Conservation (phyloP, 257 asterid species). For the Lycium ferocissimum region DNA sequence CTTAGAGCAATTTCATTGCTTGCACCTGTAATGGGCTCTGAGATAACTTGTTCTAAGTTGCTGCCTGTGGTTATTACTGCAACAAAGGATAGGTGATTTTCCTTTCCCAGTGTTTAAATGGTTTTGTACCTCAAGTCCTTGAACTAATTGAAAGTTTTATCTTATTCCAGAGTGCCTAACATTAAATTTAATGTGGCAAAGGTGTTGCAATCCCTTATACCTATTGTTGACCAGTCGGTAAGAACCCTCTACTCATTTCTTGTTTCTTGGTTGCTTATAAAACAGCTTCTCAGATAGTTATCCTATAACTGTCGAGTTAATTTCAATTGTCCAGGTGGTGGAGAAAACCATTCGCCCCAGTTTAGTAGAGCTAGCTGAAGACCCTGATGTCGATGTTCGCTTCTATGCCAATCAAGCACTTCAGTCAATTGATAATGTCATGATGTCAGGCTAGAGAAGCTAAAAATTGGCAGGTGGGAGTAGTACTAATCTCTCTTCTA, state of each 20-base stretch:
- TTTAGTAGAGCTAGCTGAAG: slow-evolving; percentile 68
- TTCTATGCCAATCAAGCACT: slow-evolving; percentile 67
- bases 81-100: slow-evolving; percentile 61
- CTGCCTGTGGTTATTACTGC: slow-evolving; percentile 74
- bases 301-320: neutral
- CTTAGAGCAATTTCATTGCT: slow-evolving; percentile 82
- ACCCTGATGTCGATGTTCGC: slow-evolving; percentile 81
- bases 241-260: slow-evolving; percentile 30
- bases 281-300: neutral
- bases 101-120: neutral
- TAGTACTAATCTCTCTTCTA: slow-evolving; percentile 22
- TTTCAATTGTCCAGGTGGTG: slow-evolving; percentile 48
- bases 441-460: slow-evolving; percentile 59
- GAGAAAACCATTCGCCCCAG: slow-evolving; percentile 67
- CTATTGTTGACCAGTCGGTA: slow-evolving; percentile 70
- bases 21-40: slow-evolving; percentile 96
- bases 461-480: slow-evolving; percentile 19
- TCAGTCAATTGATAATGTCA: slow-evolving; percentile 58
- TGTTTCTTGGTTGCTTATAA: neutral
- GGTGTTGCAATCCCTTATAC: slow-evolving; percentile 72
- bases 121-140: slow-evolving; percentile 2
- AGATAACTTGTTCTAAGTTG: slow-evolving; percentile 83
- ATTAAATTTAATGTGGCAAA: slow-evolving; percentile 75
- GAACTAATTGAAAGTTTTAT: neutral
- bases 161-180: slow-evolving; percentile 64